phyloP scores from a whole-genome alignment of 768 basidiomycete genomes.

The Solioccasus polychromus region DNA sequence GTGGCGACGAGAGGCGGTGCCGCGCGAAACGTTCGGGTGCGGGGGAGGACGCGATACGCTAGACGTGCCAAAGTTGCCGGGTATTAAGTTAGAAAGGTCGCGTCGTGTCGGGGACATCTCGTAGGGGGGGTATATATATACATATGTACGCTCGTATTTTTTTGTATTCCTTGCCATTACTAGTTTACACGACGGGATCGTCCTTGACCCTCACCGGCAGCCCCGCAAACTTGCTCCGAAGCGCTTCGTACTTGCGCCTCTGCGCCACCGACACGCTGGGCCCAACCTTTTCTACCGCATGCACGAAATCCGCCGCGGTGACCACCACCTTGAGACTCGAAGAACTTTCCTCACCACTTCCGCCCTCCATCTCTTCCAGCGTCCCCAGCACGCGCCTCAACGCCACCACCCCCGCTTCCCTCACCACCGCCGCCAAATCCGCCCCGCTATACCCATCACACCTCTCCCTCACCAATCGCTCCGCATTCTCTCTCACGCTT shows the following conservation, averaged over 20 bases:
- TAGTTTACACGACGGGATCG: no score
- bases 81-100: no score
- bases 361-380: constrained; percentile 55
- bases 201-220: constrained; percentile 51
- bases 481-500: constrained; percentile 28
- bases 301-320: constrained; percentile 61
- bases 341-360: not conserved
- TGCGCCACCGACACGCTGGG: constrained; percentile 85
- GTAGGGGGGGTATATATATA: no score
- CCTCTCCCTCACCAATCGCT: constrained; percentile 50
- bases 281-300: constrained; percentile 74
- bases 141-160: no score
- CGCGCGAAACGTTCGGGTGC: constrained; percentile 13
- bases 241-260: constrained; percentile 75
- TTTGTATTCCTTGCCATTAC: no score
- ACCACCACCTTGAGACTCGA: constrained; percentile 38
- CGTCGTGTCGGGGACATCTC: no score
- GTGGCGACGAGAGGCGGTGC: constrained; percentile 19
- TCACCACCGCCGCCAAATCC: constrained; percentile 81
- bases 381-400: constrained; percentile 66
- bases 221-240: constrained; percentile 83
- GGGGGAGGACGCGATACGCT: constrained; percentile 6
- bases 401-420: constrained; percentile 89
- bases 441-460: constrained; percentile 93
- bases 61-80: constrained; percentile 6